Conservation (phyloP, 257 asterid genomes). For the Plantago ovata region DNA sequence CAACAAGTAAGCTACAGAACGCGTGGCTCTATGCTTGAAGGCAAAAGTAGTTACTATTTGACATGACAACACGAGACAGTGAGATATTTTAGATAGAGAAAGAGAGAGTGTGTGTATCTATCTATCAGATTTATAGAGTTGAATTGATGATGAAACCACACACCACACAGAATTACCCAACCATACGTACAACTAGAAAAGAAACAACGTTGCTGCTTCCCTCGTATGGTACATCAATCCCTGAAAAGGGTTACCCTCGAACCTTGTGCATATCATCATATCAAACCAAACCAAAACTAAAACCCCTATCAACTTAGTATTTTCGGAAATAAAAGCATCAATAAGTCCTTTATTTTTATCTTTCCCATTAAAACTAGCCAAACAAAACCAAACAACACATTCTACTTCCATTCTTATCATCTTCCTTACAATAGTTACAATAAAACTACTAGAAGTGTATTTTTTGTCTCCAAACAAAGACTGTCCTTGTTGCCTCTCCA, state of each 20-base stretch:
- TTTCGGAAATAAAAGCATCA: not conserved
- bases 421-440: too few species aligned
- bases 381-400: too few species aligned
- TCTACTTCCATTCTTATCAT: too few species aligned
- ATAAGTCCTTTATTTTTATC: not conserved
- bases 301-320: too few species aligned
- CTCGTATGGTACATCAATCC: not conserved
- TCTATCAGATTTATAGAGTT: too few species aligned
- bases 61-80: too few species aligned
- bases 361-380: not conserved
- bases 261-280: constrained; percentile 5
- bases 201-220: not conserved
- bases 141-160: too few species aligned
- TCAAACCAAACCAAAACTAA: not conserved
- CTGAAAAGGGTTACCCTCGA: not conserved
- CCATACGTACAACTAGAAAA: not conserved
- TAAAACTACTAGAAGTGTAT: not conserved
- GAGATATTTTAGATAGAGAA: too few species aligned
- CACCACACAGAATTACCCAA: not conserved
- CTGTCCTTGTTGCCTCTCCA: constrained; percentile 13
- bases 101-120: too few species aligned
- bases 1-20: too few species aligned
- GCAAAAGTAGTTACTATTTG: too few species aligned
- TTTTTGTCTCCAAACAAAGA: not conserved
- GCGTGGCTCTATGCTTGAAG: too few species aligned